Base-by-base conservation (phyloP, 2,329 filamentous ascomycete species). In the Aspergillus latus region DNA sequence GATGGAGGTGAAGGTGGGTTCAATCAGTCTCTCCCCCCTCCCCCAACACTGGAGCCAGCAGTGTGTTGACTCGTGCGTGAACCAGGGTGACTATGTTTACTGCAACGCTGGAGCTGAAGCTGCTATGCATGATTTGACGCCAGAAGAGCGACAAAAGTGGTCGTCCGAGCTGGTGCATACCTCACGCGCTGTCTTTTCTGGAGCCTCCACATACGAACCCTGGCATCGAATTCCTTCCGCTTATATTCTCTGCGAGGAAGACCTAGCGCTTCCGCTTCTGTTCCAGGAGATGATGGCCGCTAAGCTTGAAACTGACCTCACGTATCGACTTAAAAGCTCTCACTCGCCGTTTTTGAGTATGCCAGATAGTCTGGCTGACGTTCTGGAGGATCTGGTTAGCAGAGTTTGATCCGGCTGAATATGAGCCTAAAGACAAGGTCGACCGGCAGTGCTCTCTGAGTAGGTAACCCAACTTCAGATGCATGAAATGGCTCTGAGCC, bases 311-410 rank as follows among this genome's bases (percentile, higher is more conserved):
- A 60, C 68, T 1, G 58, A 70, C 15, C 64, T 62, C 29, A 67
- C 71, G 2, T 68, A 69, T 56, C 69, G 66, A 13, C 47, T 76
- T 1, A 66, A 70, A 47, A 64, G 63, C n/a, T 68, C 71, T 1
- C 76, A 79, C 62, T 75, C 71, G 60, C 76, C 75, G 28, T 79
- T 77, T 59, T 57, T 78, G 60, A 74, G 70, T 36, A 69, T 64
- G 63, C 70, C 73, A 0, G 68, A 67, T 44, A 66, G 67, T 48
- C 62, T 72, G 50, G 74, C 69, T 3, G 62, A 57, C 13, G 66
- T 69, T 57, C 63, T 77, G 43, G 54, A 59, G 55, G 58, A 59
- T 26, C 8, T 39, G 37, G 37, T 15, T 21, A 21, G 21, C 21
- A 21, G 21, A 21, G 21, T 21, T 21, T 21, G 21, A 21, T 21